phyloP scores from a whole-genome alignment of 2,329 filamentous ascomycete species.

The Gyromitra esculenta region DNA sequence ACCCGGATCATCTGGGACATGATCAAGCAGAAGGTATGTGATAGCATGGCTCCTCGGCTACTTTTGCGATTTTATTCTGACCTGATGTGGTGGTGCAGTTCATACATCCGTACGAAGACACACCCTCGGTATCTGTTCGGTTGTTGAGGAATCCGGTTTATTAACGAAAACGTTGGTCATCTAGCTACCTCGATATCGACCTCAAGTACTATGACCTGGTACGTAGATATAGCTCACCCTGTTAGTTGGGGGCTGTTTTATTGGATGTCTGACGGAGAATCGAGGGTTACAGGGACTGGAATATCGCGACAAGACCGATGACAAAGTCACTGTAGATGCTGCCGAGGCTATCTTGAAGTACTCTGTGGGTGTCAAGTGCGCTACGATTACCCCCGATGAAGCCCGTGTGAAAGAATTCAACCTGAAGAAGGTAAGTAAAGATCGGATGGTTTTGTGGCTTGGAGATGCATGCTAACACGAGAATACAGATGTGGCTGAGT shows the following conservation, averaged over 20 bases:
- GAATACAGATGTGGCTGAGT: constrained; percentile 83
- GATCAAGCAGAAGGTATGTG: constrained; percentile 87
- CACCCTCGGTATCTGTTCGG: constrained; percentile 21
- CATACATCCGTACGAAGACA: constrained; percentile 74
- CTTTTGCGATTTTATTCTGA: constrained; percentile 27
- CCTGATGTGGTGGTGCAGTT: constrained; percentile 65
- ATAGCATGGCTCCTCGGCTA: constrained; percentile 7
- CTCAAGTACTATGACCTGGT: constrained; percentile 95
- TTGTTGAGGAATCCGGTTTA: constrained; percentile 1
- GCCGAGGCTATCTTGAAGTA: constrained; percentile 99
- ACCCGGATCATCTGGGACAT: constrained; percentile 98
- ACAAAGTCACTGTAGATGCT: constrained; percentile 93
- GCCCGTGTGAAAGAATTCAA: constrained; percentile 96
- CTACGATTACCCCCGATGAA: constrained; percentile 98
- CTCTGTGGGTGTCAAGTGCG: constrained; percentile 98
- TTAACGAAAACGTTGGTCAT: constrained; percentile 27
- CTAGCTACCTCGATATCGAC: constrained; percentile 87
- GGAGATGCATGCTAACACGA: constrained; percentile 6
- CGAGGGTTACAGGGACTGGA: constrained; percentile 71
- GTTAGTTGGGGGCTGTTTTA: too few relatives aligned
- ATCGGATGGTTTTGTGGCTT: background rate
- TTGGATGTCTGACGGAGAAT: constrained; percentile 5
- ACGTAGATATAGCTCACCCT: constrained; percentile 54
- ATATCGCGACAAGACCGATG: constrained; percentile 95
- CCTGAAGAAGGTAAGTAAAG: constrained; percentile 82